Base-by-base conservation (phyloP, 768 basidiomycete genomes). In the Antrodiella citrinella region DNA sequence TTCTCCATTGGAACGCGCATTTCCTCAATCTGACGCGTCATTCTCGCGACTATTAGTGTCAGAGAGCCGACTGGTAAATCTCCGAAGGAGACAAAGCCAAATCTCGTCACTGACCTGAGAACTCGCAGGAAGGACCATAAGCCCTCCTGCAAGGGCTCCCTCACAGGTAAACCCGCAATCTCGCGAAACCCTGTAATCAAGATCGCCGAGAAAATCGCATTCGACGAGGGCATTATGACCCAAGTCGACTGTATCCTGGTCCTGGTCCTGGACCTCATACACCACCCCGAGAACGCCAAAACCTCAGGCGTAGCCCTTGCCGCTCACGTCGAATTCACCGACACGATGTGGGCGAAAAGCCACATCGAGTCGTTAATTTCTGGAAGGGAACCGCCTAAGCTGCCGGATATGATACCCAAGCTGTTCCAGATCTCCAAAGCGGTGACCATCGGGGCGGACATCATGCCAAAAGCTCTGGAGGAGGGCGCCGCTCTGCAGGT, bases 241-340 rank as follows among this genome's bases (percentile, higher is more conserved):
- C 45, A 30, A 4, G 44, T 57, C 30, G 53, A 52, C 45, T 49
- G 44, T 12, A 51, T 57, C 4, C 44, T 57, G 42, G 51, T 57
- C 45, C 49, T 49, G 39, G 48, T 39, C 22, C 50, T 57, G 39
- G 53, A 57, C 45, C 43, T 56, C 7, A 46, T 45, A 20, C 22
- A 54, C 47, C 52, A 54, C 24, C 56, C 56, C 4, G 53, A 57
- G 38, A 45, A 48, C 45, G 53, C 53, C 2, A 26, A 48, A 2
- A 44, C n/a, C 5, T 41, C 48, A 26, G 48, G 50, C 7, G 52
- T 51, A 11, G 26, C 42, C 11, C 44, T 56, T 20, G 18, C 45
- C 15, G 50, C 49, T 35, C 45, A 43, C 7, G 46, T 49, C 18
- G 48, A 40, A 13, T 48, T 23, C 22, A 49, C 47, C 2, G 51